These are phyloP conservation scores for Trichophyton rubrum DNA, from an alignment of 2,329 filamentous ascomycete genomes.

Conservation along the genomic window DNA sequence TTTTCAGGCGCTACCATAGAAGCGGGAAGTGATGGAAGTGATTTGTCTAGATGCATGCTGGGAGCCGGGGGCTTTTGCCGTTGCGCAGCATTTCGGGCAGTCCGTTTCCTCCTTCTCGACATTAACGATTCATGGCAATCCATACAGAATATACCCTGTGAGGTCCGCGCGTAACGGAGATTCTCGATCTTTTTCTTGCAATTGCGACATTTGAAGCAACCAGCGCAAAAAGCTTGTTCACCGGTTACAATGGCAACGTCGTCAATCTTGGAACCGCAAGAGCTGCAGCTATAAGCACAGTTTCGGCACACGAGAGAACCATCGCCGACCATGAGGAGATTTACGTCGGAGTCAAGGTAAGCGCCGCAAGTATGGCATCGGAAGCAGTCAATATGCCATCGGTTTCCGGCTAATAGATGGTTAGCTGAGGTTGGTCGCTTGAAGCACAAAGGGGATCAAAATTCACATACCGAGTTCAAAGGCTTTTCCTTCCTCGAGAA, in stretches of 20 bases:
- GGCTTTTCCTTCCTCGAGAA: constrained; percentile 95
- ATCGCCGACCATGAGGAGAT: constrained; percentile 90
- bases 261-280: constrained; percentile 94
- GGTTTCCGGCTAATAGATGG: constrained; percentile 60
- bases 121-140: constrained; percentile 94
- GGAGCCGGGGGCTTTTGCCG: constrained; percentile 18
- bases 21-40: constrained; percentile 76
- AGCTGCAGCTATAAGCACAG: constrained; percentile 97
- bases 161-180: constrained; percentile 89
- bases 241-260: constrained; percentile 94
- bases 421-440: constrained; percentile 5
- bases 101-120: constrained; percentile 72
- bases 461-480: constrained; percentile 73
- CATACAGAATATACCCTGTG: constrained; percentile 99
- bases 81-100: constrained; percentile 18
- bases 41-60: constrained; percentile 68
- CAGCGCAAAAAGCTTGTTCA: constrained; percentile 94
- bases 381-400: constrained; percentile 99
- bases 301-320: constrained; percentile 98
- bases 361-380: constrained; percentile 92
- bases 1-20: not conserved
- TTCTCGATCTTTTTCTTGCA: constrained; percentile 99
- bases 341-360: constrained; percentile 93
- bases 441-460: constrained; percentile 13
- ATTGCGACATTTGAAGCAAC: constrained; percentile 93